phyloP scores from a whole-genome alignment of 2,329 filamentous ascomycete species.

The Botrytis pseudocinerea region DNA sequence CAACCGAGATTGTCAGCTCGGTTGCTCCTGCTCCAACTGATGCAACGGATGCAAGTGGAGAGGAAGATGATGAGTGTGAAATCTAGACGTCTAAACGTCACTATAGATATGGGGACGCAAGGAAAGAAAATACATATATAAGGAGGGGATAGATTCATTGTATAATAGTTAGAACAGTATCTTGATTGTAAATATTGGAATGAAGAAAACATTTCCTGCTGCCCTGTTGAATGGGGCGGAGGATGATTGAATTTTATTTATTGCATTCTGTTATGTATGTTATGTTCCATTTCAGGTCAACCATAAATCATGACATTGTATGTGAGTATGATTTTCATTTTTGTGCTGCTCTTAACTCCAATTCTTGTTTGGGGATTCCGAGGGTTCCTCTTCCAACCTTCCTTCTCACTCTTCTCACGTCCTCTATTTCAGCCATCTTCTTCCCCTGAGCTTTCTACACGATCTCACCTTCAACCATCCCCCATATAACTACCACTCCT shows the following conservation, averaged over 20 bases:
- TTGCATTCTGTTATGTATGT: background rate
- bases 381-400: too few relatives aligned
- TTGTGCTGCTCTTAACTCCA: background rate
- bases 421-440: background rate
- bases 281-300: background rate
- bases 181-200: slow-evolving; percentile 11
- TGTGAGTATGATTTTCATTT: background rate
- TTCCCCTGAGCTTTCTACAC: background rate
- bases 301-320: background rate
- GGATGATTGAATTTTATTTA: slow-evolving; percentile 1
- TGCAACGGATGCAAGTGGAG: background rate
- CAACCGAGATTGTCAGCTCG: background rate
- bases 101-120: too few relatives aligned
- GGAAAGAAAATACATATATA: background rate
- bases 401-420: background rate
- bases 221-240: background rate
- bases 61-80: slow-evolving; percentile 4
- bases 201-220: background rate
- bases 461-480: background rate
- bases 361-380: too few relatives aligned
- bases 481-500: background rate
- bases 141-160: background rate
- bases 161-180: background rate
- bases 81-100: background rate
- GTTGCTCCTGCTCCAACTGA: background rate